Evolutionary conservation across 352 stramenopile genomes (phyloP), one percentile per base, ranked within the genome.

Genomic region (Phytophthora cryptogea): DNA sequence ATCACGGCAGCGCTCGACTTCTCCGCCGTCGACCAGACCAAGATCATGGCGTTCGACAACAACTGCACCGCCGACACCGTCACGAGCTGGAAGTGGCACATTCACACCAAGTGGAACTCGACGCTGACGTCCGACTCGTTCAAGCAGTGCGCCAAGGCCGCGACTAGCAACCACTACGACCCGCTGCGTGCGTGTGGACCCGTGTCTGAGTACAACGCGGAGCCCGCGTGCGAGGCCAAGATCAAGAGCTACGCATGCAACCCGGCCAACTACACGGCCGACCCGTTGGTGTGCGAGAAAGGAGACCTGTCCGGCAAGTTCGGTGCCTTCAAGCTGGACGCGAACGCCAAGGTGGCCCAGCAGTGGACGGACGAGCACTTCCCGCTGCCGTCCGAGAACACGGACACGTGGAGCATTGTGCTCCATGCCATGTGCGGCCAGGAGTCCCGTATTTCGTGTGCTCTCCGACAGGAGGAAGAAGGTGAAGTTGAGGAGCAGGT

Each of bases 251-350:
- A 88, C 56, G 36, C 49, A 0, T 90, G 80, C 66, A 79, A 36
- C 8, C 71, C 77, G 5, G 47, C 13, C 11, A 77, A 58, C 32
- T 90, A 90, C 72, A 53, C 35, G 8, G 27, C 58, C 32, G 49
- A 86, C 60, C 68, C 63, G 26, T 41, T 57, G 16, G 48, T 48
- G 13, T 90, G 80, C 35, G 77, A 88, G 51, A 76, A 79, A 41
- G 80, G 80, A 3, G 77, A 88, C 40, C 41, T 90, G 35, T 78
- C 75, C n/a, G 77, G 80, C 35, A 88, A 90, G 49, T 72, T 90
- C 41, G 78, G 78, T 27, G 59, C 60, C 33, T 59, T 85, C 5
- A 59, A 66, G n/a, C 35, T 73, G 2, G 58, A 59, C 37, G 42
- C 72, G n/a, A 31, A 65, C 41, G 41, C 44, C 11, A 72, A 59